Percentiles rank a stretch among this genome's conserved stretches.
These are phyloP conservation scores for Xenosphaeropsis pyriputrescens DNA, from an alignment of 2,329 filamentous ascomycete genomes.

Conservation along the genomic window DNA sequence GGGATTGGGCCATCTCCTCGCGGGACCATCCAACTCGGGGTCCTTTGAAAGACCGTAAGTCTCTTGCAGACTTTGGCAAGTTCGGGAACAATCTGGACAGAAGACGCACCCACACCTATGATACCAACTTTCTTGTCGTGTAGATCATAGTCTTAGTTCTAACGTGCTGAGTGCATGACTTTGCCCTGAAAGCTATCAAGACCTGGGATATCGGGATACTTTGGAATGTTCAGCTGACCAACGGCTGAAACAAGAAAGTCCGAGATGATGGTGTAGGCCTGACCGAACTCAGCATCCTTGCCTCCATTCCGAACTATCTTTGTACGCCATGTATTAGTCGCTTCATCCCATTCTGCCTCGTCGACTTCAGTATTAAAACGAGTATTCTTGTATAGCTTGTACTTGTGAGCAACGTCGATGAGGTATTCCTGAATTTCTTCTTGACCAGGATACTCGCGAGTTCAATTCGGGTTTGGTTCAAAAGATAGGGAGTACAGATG, in stretches of 20 bases:
- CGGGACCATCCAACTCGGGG: slow-evolving; percentile 49
- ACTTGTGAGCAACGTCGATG: slow-evolving; percentile 44
- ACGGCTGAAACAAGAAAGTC: slow-evolving; percentile 4
- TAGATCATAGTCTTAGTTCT: slow-evolving; percentile 37
- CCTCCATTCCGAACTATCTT: slow-evolving; percentile 26
- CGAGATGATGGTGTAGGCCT: slow-evolving; percentile 1
- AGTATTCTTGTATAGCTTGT: slow-evolving; percentile 45
- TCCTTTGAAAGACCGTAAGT: slow-evolving; percentile 50
- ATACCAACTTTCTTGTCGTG: slow-evolving; percentile 33
- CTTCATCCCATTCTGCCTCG: slow-evolving; percentile 37
- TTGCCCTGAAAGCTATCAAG: slow-evolving; percentile 36
- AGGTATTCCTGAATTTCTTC: slow-evolving; percentile 54
- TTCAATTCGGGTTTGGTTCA: slow-evolving; percentile 53
- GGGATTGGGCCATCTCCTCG: background rate
- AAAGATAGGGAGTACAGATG: slow-evolving; percentile 60
- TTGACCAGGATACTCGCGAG: slow-evolving; percentile 51
- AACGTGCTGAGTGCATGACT: slow-evolving; percentile 45
- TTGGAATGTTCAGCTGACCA: slow-evolving; percentile 2
- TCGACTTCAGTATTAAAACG: slow-evolving; percentile 40
- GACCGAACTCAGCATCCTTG: slow-evolving; percentile 15
- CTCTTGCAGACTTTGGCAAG: slow-evolving; percentile 30
- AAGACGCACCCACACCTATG: slow-evolving; percentile 48
- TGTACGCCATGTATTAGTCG: slow-evolving; percentile 35
- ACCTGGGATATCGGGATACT: slow-evolving; percentile 31
- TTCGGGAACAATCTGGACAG: slow-evolving; percentile 39